Base-by-base conservation (phyloP, 495 filamentous ascomycete species). In the Corynascus novoguineensis region DNA sequence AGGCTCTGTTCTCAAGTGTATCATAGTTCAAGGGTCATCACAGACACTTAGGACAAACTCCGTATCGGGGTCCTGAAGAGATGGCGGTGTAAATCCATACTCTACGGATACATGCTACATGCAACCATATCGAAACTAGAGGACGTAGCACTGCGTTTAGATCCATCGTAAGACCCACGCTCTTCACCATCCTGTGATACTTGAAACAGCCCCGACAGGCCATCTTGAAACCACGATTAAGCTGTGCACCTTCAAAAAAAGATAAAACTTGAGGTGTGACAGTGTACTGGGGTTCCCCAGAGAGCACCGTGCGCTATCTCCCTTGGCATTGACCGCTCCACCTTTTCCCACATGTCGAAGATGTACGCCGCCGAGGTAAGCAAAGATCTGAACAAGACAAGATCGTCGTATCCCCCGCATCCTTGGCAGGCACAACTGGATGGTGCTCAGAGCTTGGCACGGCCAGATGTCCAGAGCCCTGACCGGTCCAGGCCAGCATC, bases 401-500 rank as follows among this genome's bases (percentile, higher is more conserved):
- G 48, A 50, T 50, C 48, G 21, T 22, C 29, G 11, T 50, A n/a
- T n/a, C 19, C 31, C 32, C 48, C 19, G 31, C 48, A 35, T 25
- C 7, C 29, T 50, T 50, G 48, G 48, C 31, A 50, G 48, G 48
- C 31, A 37, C 48, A 40, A 24, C 7, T 12, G 14, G 34, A 29
- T 5, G 24, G 12, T n/a, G 12, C 15, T 77, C 64, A 83, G 41
- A 83, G 60, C 68, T 77, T 83, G 37, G 80, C 72, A 51, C 60
- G 70, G 27, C 47, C 28, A 34, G 75, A 64, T n/a, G 53, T 67
- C 79, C 78, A 80, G 55, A 81, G 55, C 1, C 75, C 73, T 17
- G 66, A 57, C 48, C 64, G 73, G 59, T 85, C 84, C 31, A 89
- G 68, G 10, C 75, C 77, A n/a, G 81, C 77, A 17, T 79, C 81